Percentiles rank a stretch among this genome's conserved stretches.
phyloP scores from a whole-genome alignment of 176 grass and related monocot genomes.

The Thalia dealbata region DNA sequence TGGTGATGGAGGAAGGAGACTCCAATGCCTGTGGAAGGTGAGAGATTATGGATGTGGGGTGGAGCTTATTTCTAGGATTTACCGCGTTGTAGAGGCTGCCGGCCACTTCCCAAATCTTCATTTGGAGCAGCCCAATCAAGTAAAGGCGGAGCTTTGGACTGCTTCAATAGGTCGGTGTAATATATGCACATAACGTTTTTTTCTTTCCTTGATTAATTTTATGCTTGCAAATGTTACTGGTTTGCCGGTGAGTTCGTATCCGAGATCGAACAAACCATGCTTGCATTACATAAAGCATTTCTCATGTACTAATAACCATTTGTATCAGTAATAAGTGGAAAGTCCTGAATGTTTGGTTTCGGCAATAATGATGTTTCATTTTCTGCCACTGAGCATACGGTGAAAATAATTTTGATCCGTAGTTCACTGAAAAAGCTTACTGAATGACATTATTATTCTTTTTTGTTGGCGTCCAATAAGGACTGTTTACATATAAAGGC shows the following conservation, averaged over 20 bases:
- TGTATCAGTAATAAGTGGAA: too few relatives aligned
- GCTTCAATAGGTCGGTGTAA: conserved; percentile 31
- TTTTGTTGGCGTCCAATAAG: too few relatives aligned
- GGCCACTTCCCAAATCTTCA: conserved; percentile 36
- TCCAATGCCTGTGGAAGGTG: conserved; percentile 78
- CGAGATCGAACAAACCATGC: not conserved
- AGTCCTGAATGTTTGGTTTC: too few relatives aligned
- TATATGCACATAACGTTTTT: not conserved
- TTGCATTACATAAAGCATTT: not conserved
- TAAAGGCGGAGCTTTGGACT: conserved; percentile 54
- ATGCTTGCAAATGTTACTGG: not conserved
- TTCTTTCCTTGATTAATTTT: not conserved
- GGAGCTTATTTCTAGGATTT: conserved; percentile 66
- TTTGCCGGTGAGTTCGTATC: not conserved
- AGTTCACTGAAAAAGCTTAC: too few relatives aligned
- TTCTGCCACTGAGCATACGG: too few relatives aligned
- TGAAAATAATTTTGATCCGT: too few relatives aligned
- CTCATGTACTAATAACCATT: not conserved
- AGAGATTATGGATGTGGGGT: conserved; percentile 46
- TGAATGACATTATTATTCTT: too few relatives aligned
- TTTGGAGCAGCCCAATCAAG: conserved; percentile 53
- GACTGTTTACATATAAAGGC: too few relatives aligned
- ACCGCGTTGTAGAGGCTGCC: conserved; percentile 28
- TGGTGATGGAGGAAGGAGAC: conserved; percentile 3
- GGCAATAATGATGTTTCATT: too few relatives aligned